Conservation (phyloP, 2,329 filamentous ascomycete species). For the Fusarium sp. region DNA sequence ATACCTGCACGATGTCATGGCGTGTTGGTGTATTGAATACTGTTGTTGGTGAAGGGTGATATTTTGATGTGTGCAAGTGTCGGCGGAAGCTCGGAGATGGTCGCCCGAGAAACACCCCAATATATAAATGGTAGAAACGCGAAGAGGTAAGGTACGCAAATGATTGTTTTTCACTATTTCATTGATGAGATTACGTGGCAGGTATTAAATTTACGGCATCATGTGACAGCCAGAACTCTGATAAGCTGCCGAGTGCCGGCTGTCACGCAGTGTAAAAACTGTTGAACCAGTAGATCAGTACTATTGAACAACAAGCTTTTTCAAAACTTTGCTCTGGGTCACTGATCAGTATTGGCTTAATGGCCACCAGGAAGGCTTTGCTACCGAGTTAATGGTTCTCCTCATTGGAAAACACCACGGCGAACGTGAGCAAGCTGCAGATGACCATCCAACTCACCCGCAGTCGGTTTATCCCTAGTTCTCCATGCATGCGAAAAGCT, state of each 20-base stretch:
- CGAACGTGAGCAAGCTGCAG: no score
- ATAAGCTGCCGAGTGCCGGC: neutral
- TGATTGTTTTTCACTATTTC: fast-evolving
- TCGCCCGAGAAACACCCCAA: neutral
- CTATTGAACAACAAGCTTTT: neutral
- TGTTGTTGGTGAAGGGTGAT: neutral
- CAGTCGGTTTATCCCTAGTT: no score
- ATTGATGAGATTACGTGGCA: neutral
- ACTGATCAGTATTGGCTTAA: no score
- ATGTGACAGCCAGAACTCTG: neutral
- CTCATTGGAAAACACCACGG: no score
- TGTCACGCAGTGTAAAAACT: neutral
- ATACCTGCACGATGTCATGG: neutral
- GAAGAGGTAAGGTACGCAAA: neutral
- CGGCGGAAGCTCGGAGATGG: neutral
- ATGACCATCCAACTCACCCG: no score
- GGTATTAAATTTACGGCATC: no score
- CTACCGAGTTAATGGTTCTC: no score
- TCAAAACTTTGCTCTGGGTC: no score
- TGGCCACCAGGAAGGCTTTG: no score
- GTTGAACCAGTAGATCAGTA: neutral
- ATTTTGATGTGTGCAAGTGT: neutral
- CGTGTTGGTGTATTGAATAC: fast-evolving
- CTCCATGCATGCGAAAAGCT: no score
- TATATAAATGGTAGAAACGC: neutral